phyloP scores from a whole-genome alignment of 2,329 filamentous ascomycete genomes.

The Fusarium nelsonii region DNA sequence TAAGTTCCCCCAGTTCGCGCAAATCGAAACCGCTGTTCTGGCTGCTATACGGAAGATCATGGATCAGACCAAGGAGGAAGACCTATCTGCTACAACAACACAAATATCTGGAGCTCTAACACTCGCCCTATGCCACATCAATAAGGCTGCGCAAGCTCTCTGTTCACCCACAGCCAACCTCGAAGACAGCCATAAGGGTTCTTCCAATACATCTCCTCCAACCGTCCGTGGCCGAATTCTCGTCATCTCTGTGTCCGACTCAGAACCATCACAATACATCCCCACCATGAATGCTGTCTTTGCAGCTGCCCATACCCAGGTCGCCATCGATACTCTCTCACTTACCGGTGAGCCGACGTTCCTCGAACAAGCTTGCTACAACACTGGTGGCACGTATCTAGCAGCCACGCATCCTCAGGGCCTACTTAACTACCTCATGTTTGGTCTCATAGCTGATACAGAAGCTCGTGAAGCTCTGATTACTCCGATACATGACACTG shows the following conservation, averaged over 20 bases:
- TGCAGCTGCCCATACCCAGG: slow-evolving; percentile 86
- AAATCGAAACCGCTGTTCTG: slow-evolving; percentile 85
- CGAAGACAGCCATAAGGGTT: slow-evolving; percentile 53
- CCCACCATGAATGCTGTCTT: slow-evolving; percentile 99
- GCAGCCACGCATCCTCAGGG: slow-evolving; percentile 71
- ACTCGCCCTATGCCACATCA: slow-evolving; percentile 89
- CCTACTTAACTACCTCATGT: slow-evolving; percentile 92
- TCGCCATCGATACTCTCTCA: slow-evolving; percentile 93
- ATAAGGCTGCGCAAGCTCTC: slow-evolving; percentile 79
- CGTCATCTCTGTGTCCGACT: slow-evolving; percentile 87
- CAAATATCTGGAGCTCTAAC: slow-evolving; percentile 93
- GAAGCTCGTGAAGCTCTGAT: slow-evolving; percentile 73
- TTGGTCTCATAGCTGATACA: slow-evolving; percentile 82
- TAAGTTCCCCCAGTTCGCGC: slow-evolving; percentile 92
- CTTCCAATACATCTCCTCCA: slow-evolving; percentile 47
- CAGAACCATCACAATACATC: slow-evolving; percentile 91
- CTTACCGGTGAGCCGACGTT: slow-evolving; percentile 89
- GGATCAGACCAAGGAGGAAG: slow-evolving; percentile 70
- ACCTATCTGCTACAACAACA: slow-evolving; percentile 81
- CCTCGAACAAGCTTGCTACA: slow-evolving; percentile 85
- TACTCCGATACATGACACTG: slow-evolving; percentile 82
- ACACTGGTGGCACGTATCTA: slow-evolving; percentile 70
- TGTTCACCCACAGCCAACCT: slow-evolving; percentile 65
- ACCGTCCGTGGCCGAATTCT: slow-evolving; percentile 75
- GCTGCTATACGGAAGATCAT: slow-evolving; percentile 80